phyloP scores from a whole-genome alignment of 2,329 filamentous ascomycete species.

The Aphanocladium album region DNA sequence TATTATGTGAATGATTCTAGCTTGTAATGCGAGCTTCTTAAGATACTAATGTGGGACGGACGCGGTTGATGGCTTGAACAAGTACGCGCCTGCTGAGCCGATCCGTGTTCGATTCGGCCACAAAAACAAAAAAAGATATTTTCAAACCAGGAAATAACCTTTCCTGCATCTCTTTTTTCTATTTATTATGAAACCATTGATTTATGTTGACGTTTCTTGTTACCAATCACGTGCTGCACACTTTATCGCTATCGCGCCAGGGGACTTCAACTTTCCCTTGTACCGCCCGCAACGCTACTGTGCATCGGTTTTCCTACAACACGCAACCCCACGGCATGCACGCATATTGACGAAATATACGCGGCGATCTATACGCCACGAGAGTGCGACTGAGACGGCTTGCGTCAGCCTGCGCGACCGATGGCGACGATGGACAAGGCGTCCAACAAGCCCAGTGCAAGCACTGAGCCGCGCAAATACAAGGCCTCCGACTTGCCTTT shows the following conservation, averaged over 20 bases:
- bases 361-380: neutral
- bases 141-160: too few species aligned
- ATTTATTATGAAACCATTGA: too few species aligned
- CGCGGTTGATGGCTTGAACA: neutral
- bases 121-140: neutral
- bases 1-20: too few species aligned
- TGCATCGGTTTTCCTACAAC: neutral
- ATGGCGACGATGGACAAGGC: conserved; percentile 3
- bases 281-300: neutral
- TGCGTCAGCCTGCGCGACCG: neutral
- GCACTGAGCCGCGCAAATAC: conserved; percentile 42
- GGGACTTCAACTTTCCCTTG: neutral
- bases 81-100: neutral
- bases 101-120: neutral
- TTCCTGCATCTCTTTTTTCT: too few species aligned
- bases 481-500: conserved; percentile 73
- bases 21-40: too few species aligned
- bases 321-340: neutral
- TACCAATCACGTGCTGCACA: neutral
- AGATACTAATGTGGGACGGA: neutral
- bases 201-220: too few species aligned
- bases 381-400: neutral
- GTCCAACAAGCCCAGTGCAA: neutral
- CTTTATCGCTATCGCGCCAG: neutral
- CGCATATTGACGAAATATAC: neutral